These are phyloP conservation scores for Termitomyces sp. DNA, from an alignment of 1,284 basidiomycete genomes.

Conservation along the genomic window DNA sequence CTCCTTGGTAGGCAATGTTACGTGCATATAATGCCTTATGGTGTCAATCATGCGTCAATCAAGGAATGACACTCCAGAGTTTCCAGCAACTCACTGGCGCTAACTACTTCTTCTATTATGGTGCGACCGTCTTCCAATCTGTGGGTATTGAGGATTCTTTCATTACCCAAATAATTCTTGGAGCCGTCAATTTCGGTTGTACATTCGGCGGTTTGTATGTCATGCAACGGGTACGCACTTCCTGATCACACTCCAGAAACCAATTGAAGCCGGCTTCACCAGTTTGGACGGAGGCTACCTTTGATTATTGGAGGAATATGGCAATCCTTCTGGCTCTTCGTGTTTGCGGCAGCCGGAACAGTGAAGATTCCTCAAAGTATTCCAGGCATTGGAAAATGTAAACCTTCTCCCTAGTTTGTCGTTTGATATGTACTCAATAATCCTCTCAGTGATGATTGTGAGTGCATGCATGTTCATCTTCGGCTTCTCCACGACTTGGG, in stretches of 20 bases:
- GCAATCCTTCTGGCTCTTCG: slow-evolving; percentile 74
- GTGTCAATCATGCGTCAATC: slow-evolving; percentile 2
- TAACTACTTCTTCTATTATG: slow-evolving; percentile 70
- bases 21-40: too few species aligned
- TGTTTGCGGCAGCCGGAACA: slow-evolving; percentile 74
- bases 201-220: slow-evolving; percentile 68
- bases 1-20: slow-evolving; percentile 35
- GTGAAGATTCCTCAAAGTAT: slow-evolving; percentile 50
- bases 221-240: slow-evolving; percentile 50
- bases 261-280: background rate
- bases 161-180: slow-evolving; percentile 69
- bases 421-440: background rate
- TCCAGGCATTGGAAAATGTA: slow-evolving; percentile 48
- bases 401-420: slow-evolving; percentile 13
- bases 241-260: slow-evolving; percentile 1
- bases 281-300: slow-evolving; percentile 59
- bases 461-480: slow-evolving; percentile 77
- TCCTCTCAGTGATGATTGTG: slow-evolving; percentile 63
- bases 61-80: slow-evolving; percentile 62
- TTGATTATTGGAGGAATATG: slow-evolving; percentile 68
- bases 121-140: slow-evolving; percentile 62
- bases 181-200: slow-evolving; percentile 65
- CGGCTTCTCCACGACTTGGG: slow-evolving; percentile 76
- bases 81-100: slow-evolving; percentile 76
- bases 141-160: slow-evolving; percentile 68